Evolutionary conservation across 2,329 filamentous ascomycete species (phyloP).

Genomic region (Sclerotinia minor): DNA sequence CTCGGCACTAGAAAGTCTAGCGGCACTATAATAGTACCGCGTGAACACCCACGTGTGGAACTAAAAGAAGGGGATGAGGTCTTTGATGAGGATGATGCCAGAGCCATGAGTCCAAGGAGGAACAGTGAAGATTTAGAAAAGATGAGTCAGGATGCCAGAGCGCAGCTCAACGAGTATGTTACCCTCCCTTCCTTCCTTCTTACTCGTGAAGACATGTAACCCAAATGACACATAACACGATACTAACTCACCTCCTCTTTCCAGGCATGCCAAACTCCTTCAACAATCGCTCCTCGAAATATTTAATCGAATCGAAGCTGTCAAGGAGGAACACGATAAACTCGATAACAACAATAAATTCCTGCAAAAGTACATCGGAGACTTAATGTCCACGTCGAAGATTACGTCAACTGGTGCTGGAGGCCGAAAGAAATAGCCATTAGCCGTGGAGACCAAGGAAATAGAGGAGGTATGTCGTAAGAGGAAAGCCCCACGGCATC

Average conservation of each 20-base stretch:
- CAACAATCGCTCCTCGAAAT: slow-evolving; percentile 88
- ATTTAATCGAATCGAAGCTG: slow-evolving; percentile 90
- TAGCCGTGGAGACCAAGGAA: slow-evolving; percentile 23
- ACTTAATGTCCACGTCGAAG: slow-evolving; percentile 84
- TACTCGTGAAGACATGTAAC: neutral
- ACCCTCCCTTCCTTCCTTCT: too few species aligned
- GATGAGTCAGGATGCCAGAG: slow-evolving; percentile 78
- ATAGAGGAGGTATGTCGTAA: slow-evolving; percentile 22
- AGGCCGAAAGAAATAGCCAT: slow-evolving; percentile 36
- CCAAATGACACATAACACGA: slow-evolving; percentile 23
- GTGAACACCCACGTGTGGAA: slow-evolving; percentile 72
- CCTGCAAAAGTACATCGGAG: slow-evolving; percentile 95
- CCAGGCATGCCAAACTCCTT: slow-evolving; percentile 81
- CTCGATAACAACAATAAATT: slow-evolving; percentile 97
- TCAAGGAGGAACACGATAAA: slow-evolving; percentile 93
- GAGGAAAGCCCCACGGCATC: slow-evolving; percentile 20
- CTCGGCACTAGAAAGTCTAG: slow-evolving; percentile 75
- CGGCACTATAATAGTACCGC: slow-evolving; percentile 78
- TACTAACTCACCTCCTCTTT: neutral
- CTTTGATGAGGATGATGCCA: slow-evolving; percentile 82
- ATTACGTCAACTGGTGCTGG: slow-evolving; percentile 55
- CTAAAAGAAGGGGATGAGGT: slow-evolving; percentile 64
- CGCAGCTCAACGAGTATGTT: slow-evolving; percentile 58
- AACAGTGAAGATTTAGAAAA: slow-evolving; percentile 89
- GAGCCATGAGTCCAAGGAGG: slow-evolving; percentile 90